Base-by-base conservation (phyloP, 202 grass and related monocot species). In the Setaria italica region DNA sequence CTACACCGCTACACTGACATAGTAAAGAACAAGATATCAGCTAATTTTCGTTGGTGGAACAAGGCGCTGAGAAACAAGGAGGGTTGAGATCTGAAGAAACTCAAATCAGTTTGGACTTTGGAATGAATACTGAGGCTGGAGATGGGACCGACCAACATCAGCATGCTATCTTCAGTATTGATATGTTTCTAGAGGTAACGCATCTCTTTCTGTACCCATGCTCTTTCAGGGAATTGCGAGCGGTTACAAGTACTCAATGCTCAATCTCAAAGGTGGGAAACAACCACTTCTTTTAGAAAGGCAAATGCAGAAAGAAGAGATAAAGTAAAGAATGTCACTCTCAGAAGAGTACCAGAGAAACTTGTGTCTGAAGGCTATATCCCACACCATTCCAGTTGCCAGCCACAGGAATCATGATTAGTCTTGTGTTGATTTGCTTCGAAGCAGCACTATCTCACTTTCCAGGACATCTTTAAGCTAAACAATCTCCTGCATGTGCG, bases 351-450 rank as follows among this genome's bases (percentile, higher is more conserved):
- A 55, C 62, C 30, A 62, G 20, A 33, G 64, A 88, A 67, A 73
- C 48, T 73, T 91, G 85, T 71, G 81, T 37, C 53, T 66, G 64
- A 85, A 88, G 82, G 65, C 48, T 82, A 20, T 20, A 68, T 37
- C 33, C 15, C 47, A 13, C 47, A 53, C 17, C 62, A 62, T 34
- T n/a, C 62, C 82, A 67, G 82, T 74, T 54, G 55, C 11, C 32
- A 85, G 56, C 72, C 81, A 82, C 17, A 37, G 66, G 55, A 48
- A 71, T 84, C 76, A 90, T 90, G 80, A 88, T 85, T 82, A 75
- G 58, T 85, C 45, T 71, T 64, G 41, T 25, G 53, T 91, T 82
- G 85, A 72, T 82, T 91, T 88, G 78, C 85, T 88, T 85, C 67
- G 82, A 91, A 91, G 82, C 77, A 85, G 84, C 82, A 34, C 65